These are phyloP conservation scores for Spathaspora hagerdaliae DNA, from an alignment of 805 yeast species.

Conservation along the genomic window DNA sequence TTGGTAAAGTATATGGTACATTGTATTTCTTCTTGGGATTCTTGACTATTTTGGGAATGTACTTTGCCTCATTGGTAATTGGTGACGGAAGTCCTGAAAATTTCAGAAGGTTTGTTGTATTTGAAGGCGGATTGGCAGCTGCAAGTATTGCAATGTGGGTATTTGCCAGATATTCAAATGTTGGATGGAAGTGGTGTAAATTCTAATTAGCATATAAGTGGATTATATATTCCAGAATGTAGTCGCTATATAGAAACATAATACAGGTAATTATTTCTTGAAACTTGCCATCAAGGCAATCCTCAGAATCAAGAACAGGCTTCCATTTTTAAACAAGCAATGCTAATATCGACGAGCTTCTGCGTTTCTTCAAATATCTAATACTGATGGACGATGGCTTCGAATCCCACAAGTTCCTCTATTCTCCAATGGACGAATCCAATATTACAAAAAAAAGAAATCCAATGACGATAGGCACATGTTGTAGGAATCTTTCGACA, in stretches of 20 bases:
- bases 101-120: conserved; percentile 43
- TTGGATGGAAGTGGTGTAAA: conserved; percentile 37
- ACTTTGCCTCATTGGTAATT: conserved; percentile 22
- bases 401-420: too few species aligned
- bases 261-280: too few species aligned
- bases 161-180: conserved; percentile 40
- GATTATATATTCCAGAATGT: too few species aligned
- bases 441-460: too few species aligned
- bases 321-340: neutral
- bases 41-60: conserved; percentile 26
- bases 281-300: too few species aligned
- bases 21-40: conserved; percentile 38
- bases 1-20: conserved; percentile 54
- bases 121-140: conserved; percentile 37
- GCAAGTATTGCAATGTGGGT: conserved; percentile 37
- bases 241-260: too few species aligned
- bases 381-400: too few species aligned
- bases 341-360: neutral
- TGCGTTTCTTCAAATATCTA: too few species aligned
- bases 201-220: conserved; percentile 12
- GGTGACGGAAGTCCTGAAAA: conserved; percentile 20
- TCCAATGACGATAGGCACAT: too few species aligned
- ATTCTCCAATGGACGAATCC: too few species aligned
- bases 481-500: too few species aligned
- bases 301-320: too few species aligned